Conservation (phyloP, 1,139 yeast genomes). For the Yamadazyma kanchanaburiensis region DNA sequence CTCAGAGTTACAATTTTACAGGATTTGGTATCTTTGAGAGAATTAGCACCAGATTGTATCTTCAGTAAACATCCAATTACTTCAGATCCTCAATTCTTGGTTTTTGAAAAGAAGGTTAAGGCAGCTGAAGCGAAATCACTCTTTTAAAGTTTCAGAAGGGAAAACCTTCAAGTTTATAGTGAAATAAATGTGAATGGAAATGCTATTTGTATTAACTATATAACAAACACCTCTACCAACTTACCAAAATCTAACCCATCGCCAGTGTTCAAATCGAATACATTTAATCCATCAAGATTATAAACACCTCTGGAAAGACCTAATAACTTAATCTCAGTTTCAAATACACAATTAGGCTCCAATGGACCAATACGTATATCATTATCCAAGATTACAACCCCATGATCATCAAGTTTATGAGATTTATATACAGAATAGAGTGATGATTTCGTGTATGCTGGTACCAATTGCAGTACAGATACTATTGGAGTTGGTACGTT, state of each 20-base stretch:
- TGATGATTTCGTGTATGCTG: conserved; percentile 22
- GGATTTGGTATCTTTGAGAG: neutral
- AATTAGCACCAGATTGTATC: neutral
- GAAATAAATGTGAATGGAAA: too few relatives aligned
- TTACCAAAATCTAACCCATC: conserved; percentile 73
- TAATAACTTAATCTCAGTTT: conserved; percentile 56
- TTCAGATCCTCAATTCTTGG: neutral
- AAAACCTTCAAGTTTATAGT: too few relatives aligned
- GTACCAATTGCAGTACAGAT: conserved; percentile 1
- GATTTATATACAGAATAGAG: conserved; percentile 31
- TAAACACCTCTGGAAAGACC: conserved; percentile 67
- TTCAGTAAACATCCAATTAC: neutral
- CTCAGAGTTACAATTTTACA: neutral
- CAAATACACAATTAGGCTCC: conserved; percentile 61
- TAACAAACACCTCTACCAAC: conserved; percentile 65
- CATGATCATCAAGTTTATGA: conserved; percentile 35
- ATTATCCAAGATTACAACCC: conserved; percentile 60
- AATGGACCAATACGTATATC: conserved; percentile 64
- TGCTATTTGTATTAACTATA: too few relatives aligned
- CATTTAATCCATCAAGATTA: conserved; percentile 60
- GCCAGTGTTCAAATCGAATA: conserved; percentile 62
- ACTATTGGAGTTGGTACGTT: neutral
- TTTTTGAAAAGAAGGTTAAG: neutral
- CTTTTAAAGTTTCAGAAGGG: too few relatives aligned
- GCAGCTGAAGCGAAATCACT: neutral